phyloP scores from a whole-genome alignment of 768 basidiomycete genomes.

The Lactarius sanguifluus region DNA sequence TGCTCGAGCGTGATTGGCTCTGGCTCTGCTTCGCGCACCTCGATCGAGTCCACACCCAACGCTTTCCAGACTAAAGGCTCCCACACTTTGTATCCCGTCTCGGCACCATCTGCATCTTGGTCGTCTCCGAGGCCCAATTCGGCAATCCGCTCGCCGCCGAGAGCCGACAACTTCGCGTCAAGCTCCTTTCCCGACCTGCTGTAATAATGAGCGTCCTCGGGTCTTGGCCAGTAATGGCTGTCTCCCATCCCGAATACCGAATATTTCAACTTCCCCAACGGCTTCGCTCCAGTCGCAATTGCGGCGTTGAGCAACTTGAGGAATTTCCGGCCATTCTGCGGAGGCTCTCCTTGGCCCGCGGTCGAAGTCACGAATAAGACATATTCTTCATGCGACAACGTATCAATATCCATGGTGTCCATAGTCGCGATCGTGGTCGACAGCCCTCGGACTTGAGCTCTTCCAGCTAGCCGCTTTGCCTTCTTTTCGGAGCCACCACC shows the following conservation, averaged over 20 bases:
- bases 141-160: slow-evolving; percentile 77
- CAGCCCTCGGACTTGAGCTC: slow-evolving; percentile 86
- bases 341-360: slow-evolving; percentile 96
- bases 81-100: slow-evolving; percentile 97
- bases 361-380: slow-evolving; percentile 88
- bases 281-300: slow-evolving; percentile 53
- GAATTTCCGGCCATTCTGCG: slow-evolving; percentile 91
- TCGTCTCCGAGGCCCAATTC: slow-evolving; percentile 90
- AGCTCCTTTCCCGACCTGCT: slow-evolving; percentile 96
- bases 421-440: slow-evolving; percentile 71
- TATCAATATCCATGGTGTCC: slow-evolving; percentile 77
- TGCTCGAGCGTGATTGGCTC: slow-evolving; percentile 99
- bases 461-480: slow-evolving; percentile 80
- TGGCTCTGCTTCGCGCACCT: slow-evolving; percentile 89
- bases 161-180: slow-evolving; percentile 70
- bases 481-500: slow-evolving; percentile 94
- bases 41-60: slow-evolving; percentile 84
- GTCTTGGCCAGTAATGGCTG: slow-evolving; percentile 98
- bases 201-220: slow-evolving; percentile 97
- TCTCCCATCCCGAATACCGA: slow-evolving; percentile 96
- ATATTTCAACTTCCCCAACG: slow-evolving; percentile 65
- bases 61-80: slow-evolving; percentile 92
- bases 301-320: slow-evolving; percentile 82
- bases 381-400: slow-evolving; percentile 59
- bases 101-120: slow-evolving; percentile 93